Base-by-base conservation (phyloP, 2,329 filamentous ascomycete genomes). In the Pyricularia sp. region DNA sequence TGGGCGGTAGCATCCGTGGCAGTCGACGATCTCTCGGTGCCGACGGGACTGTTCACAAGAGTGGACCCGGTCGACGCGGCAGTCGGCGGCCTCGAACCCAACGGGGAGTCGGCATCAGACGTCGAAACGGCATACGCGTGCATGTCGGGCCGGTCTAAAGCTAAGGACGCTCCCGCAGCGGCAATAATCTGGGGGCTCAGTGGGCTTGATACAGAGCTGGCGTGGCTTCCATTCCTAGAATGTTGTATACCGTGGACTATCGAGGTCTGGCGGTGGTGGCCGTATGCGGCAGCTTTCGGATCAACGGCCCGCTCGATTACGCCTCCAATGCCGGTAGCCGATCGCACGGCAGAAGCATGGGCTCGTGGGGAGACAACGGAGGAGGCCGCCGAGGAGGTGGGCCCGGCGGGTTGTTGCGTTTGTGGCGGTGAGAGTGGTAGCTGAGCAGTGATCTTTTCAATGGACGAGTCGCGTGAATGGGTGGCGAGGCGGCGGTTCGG, bases 171-270 rank as follows among this genome's bases (percentile, higher is more conserved):
- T 66, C 84, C 86, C 62, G 84, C 85, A 60, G 87, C 85, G 65
- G 89, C 86, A 71, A 93, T 92, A 75, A 92, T 87, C 75, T 96
- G 89, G 65, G 92, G 91, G 75, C 91, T 96, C 71, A 97, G 81
- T 66, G 93, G 93, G 75, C 90, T 96, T 31, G 88, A 88, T 44
- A 88, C 85, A 65, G 89, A 86, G 73, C 90, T 92, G 68, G 87
- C 86, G 72, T 89, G 86, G 78, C 93, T 97, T 70, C 92, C 89
- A 82, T 96, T 96, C 77, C 93, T 82, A 71, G 85, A 85, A 84
- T 99, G 94, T 75, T 96, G 93, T 70, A 96, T 88, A 72, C 94
- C 93, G 85, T 97, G 91, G 65, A 97, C 93, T 70, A 97, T 97
- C 62, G 93, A 97, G 0, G 93, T 96, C 78, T 99, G 92, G 65